Percentiles rank a stretch among this genome's conserved stretches.
Conservation (phyloP, 768 basidiomycete genomes). For the Lanmaoa pseudosensibilis region DNA sequence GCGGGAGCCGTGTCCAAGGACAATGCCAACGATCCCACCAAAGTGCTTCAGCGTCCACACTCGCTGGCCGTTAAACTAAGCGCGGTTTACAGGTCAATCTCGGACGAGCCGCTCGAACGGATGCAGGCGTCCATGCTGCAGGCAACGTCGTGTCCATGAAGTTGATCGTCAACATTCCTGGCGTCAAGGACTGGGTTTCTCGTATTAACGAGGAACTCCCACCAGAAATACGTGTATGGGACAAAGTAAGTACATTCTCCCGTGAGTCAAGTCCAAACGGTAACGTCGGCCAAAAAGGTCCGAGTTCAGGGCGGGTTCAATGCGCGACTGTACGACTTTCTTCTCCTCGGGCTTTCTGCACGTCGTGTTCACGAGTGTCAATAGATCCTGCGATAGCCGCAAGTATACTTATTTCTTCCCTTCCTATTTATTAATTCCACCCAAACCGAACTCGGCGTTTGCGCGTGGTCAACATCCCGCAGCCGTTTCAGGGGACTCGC, state of each 20-base stretch:
- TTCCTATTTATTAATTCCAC: slow-evolving; percentile 87
- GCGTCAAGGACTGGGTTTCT: slow-evolving; percentile 63
- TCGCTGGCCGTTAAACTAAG: not conserved
- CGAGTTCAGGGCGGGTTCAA: slow-evolving; percentile 83
- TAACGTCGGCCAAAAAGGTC: slow-evolving; percentile 38
- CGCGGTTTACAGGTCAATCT: slow-evolving; percentile 63
- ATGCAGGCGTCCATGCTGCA: slow-evolving; percentile 96
- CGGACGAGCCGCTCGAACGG: slow-evolving; percentile 89
- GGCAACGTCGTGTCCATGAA: slow-evolving; percentile 93
- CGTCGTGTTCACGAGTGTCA: slow-evolving; percentile 1
- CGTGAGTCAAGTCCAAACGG: not conserved
- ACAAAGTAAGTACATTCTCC: slow-evolving; percentile 53
- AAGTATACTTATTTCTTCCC: slow-evolving; percentile 99
- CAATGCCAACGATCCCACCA: slow-evolving; percentile 87
- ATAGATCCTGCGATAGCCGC: slow-evolving; percentile 87
- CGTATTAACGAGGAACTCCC: slow-evolving; percentile 88
- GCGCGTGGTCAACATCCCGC: slow-evolving; percentile 43
- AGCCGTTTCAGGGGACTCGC: slow-evolving; percentile 7
- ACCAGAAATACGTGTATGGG: slow-evolving; percentile 91
- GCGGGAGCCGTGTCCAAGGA: slow-evolving; percentile 93
- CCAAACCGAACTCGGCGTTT: slow-evolving; percentile 72
- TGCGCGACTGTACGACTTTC: slow-evolving; percentile 57
- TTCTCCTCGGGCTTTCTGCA: not conserved
- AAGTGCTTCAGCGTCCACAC: slow-evolving; percentile 47
- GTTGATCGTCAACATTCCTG: slow-evolving; percentile 78